Base-by-base conservation (phyloP, 768 basidiomycete species). In the Leccinellum rugosiceps region DNA sequence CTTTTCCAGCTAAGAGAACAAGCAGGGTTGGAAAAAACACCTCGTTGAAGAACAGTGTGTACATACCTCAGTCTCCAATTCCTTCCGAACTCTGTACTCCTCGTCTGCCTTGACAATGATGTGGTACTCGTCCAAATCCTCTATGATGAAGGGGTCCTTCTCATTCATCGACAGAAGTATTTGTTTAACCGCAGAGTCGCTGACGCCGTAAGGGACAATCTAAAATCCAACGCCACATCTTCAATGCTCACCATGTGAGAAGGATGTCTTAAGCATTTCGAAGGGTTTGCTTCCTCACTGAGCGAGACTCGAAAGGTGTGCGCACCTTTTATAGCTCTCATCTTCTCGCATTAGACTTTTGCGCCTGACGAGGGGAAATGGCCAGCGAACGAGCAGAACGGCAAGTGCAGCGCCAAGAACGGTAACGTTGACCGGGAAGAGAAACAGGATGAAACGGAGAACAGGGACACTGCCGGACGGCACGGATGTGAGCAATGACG, bases 131-230 rank as follows among this genome's bases (percentile, higher is more conserved):
- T 94, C 92, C 23, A 94, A 71, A 65, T 94, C 92, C 64, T 93
- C 88, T 58, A 94, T 90, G 60, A 94, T 86, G 70, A 94, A 94
- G 53, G 78, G 82, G 9, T 83, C 78, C n/a, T n/a, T n/a, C 66
- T 93, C 89, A 68, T 94, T 90, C 86, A 94, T 84, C 32, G 83
- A 76, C 52, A 92, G 76, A 34, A 94, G 77, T 55, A 94, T 92
- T 68, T 93, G 90, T 72, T 94, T 94, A 58, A 94, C 92, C 1
- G 91, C 92, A 1, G 90, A 84, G 70, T 94, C 92, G 67, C 92
- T 93, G 65, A 25, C 4, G 15, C 21, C 34, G 25, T 28, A 44
- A 21, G 13, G 17, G 28, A 58, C n/a, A 17, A 28, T 62, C 19
- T 50, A 43, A 23, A 38, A 21, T 19, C 25, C 15, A 14, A 26